Evolutionary conservation across 75 land plant genomes (phyloP), one percentile per base, ranked within the genome.

Genomic region (Cupressus sempervirens): DNA sequence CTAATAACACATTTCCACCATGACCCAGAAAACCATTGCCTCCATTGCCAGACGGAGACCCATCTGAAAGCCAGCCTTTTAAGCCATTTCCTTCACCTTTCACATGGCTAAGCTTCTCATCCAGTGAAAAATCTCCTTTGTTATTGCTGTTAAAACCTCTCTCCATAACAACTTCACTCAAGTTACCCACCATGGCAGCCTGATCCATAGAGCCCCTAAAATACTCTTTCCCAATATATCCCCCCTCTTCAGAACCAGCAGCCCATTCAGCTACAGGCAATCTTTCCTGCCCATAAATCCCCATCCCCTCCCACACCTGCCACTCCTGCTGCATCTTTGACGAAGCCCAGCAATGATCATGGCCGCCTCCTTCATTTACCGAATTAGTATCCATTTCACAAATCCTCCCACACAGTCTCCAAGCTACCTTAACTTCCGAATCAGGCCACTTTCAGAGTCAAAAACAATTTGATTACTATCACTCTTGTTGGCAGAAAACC

Each of bases 261-360:
- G 41, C 43, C 81, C 81, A 79, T 26, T 79, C 81, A 10, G 81
- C 30, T 30, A 79, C 46, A 11, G 81, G 81, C n/a, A 79, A 41
- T n/a, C 40, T 79, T 50, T 79, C 81, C 0, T 79, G 40, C 50
- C 48, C 23, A 79, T 77, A 23, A 72, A 40, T 43, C 46, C 81
- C 50, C n/a, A 36, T 20, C 3, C 81, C 81, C 9, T 79, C 81
- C 81, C 81, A 79, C n/a, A 41, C 81, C 81, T 41, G 29, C 48
- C 48, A 79, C 48, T 79, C 81, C 50, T 79, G 46, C 81, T 77
- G 81, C 81, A 41, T 40, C 50, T 41, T 79, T 13, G 32, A 30
- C 13, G 81, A 41, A n/a, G 48, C 48, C 81, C 81, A 79, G 50
- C 81, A 79, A 79, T 79, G 81, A 79, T 79, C 81, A 38, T 79